These are phyloP conservation scores for Calendula officinalis DNA, from an alignment of 129 eudicot species.

Conservation along the genomic window DNA sequence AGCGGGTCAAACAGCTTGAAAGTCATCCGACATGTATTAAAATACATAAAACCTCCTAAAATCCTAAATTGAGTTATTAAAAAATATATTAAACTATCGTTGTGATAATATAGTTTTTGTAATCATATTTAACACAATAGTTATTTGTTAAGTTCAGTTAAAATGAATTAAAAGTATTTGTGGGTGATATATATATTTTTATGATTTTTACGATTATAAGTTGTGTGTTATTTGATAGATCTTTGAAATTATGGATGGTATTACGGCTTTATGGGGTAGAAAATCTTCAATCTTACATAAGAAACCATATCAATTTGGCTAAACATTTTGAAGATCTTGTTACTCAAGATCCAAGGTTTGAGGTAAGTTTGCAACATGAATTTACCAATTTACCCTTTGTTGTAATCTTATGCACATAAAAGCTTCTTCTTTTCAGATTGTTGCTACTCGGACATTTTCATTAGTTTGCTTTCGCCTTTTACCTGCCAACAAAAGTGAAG, in stretches of 20 bases:
- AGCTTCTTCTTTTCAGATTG: constrained; percentile 51
- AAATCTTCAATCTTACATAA: constrained; percentile 80
- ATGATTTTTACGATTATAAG: background rate
- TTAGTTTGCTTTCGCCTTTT: constrained; percentile 82
- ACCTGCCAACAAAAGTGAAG: constrained; percentile 46
- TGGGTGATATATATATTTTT: background rate
- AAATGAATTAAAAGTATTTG: background rate
- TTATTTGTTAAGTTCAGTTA: background rate
- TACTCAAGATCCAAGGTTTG: constrained; percentile 72
- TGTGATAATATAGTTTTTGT: background rate
- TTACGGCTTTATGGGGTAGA: constrained; percentile 84
- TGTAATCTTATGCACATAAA: background rate
- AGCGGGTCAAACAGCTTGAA: no score
- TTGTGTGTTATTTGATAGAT: constrained; percentile 41
- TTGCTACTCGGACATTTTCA: constrained; percentile 69
- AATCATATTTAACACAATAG: background rate
- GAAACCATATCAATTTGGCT: constrained; percentile 83
- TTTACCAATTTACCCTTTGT: constrained; percentile 7
- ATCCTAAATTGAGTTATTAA: background rate
- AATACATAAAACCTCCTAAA: no score
- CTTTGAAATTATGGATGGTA: constrained; percentile 98
- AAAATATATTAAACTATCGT: background rate
- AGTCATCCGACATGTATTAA: no score
- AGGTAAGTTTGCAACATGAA: constrained; percentile 49
- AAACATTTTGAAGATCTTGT: constrained; percentile 69